Conservation (phyloP, 2,329 filamentous ascomycete species). For the Talaromyces sp. region DNA sequence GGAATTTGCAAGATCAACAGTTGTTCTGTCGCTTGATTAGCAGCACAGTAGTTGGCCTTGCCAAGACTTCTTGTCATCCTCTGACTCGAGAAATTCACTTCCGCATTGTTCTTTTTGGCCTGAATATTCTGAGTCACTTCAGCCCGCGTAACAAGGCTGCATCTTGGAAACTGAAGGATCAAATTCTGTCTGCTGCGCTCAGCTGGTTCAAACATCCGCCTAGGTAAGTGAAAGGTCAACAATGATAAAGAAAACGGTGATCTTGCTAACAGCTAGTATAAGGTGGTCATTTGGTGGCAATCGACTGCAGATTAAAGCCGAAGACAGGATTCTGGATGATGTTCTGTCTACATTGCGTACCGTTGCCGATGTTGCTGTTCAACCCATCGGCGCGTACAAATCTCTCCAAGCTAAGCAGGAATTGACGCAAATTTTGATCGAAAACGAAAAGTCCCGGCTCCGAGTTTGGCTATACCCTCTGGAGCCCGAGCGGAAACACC, state of each 20-base stretch:
- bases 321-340: conserved; percentile 78
- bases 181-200: conserved; percentile 81
- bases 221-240: conserved; percentile 45
- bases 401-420: conserved; percentile 78
- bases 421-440: conserved; percentile 76
- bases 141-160: conserved; percentile 65
- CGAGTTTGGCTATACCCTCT: conserved; percentile 89
- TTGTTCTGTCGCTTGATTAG: conserved; percentile 81
- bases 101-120: conserved; percentile 79
- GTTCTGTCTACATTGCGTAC: conserved; percentile 68
- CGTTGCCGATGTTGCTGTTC: conserved; percentile 62
- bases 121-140: conserved; percentile 74
- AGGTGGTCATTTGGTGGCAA: conserved; percentile 95
- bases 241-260: background rate
- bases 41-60: conserved; percentile 75
- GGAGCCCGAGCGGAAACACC: conserved; percentile 61
- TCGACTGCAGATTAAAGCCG: conserved; percentile 87
- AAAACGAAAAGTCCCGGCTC: conserved; percentile 81
- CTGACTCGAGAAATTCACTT: conserved; percentile 91
- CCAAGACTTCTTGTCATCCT: conserved; percentile 73
- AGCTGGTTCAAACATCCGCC: conserved; percentile 85
- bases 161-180: conserved; percentile 84
- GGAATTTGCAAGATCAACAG: conserved; percentile 77
- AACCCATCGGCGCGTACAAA: conserved; percentile 57
- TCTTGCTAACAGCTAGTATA: conserved; percentile 29